Base-by-base conservation (phyloP, 2,329 filamentous ascomycete species). In the Gaeumannomyces tritici region DNA sequence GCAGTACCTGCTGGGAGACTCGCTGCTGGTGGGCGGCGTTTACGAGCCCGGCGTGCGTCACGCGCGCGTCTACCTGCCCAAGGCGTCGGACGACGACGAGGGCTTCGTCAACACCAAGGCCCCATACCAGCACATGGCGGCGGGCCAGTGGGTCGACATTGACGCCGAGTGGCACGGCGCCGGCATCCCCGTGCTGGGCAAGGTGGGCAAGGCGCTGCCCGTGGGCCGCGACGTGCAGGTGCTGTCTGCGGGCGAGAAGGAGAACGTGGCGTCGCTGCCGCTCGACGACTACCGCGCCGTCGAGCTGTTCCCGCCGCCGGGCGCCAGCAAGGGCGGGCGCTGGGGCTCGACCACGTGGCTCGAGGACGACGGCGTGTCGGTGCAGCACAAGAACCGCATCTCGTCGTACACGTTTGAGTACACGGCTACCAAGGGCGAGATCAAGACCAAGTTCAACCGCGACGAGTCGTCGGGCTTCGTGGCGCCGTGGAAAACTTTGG, bases 1-100 rank as follows among this genome's bases (percentile, higher is more conserved):
- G 4, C 88, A 91, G 69, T 91, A 87, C 75, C 91, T 87, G 87
- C 81, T 90, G 28, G 88, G 88, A 13, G 85, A 89, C 62, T 77
- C 80, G 0, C 73, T 90, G 11, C 77, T 91, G 0, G 75, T 91
- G 9, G 85, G 85, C 2, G 87, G 88, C 5, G 86, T 90, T 0
- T 90, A 88, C 68, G 80, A 87, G 67, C 75, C 85, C 0, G 85
- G 83, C 4, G 76, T 77, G 1, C 77, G 72, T 27, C 77, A 74
- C 13, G 83, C 82, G 0, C 79, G 74, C 13, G 74, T 91, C 11
- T 91, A 91, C 66, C 79, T 90, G 0, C 88, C 88, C 0, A 71
- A 73, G 18, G 71, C 57, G 3, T 62, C 47, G 3, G 61, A 58
- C 54, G 73, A 73, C 33, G 78, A 81, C 47, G 73, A 78, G 55